Evolutionary conservation across 495 filamentous ascomycete species (phyloP), one percentile per base, ranked within the genome.

Genomic region (Oidiodendron maius): DNA sequence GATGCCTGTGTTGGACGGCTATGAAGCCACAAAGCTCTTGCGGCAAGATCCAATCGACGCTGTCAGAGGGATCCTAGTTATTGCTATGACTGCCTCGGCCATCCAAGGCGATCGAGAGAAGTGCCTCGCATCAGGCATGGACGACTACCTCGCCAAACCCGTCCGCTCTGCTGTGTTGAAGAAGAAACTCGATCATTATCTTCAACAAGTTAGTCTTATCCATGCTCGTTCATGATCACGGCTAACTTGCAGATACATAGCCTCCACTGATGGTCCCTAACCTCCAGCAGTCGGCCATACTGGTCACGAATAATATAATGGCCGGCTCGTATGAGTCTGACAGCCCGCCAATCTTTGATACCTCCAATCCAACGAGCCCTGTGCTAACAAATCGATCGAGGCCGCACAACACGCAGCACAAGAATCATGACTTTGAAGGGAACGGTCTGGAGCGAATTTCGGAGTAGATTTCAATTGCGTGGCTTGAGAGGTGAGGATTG

Each of bases 1-100:
- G 68, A 96, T 96, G 90, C 90, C 90, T 1, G 81, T 90, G 5
- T 75, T 95, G 1, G 90, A 95, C 60, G 90, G 90, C n/a, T 96
- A 95, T 65, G 86, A 94, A 60, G 89, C 89, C 10, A 95, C 90
- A 0, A 83, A 84, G 42, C 74, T 86, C 41, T 78, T 96, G 37
- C 81, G 90, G 3, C 76, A 77, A 38, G 87, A 95, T 64, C 64
- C 76, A 0, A 80, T 88, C 39, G 80, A 85, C 1, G 73, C 74
- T 4, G 87, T 96, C 2, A 76, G 84, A 35, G 78, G 83, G 36
- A 78, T 90, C 0, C 71, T 96, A 10, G 82, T 96, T 44, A 93
- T 96, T 50, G 89, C 89, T 30, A 95, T 96, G 90, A 96, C 90
- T 3, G 90, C 90, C 2, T 85, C 80, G 43, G 90, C 90, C 13